phyloP scores from a whole-genome alignment of 352 stramenopile genomes.

The Phytophthora constricta region DNA sequence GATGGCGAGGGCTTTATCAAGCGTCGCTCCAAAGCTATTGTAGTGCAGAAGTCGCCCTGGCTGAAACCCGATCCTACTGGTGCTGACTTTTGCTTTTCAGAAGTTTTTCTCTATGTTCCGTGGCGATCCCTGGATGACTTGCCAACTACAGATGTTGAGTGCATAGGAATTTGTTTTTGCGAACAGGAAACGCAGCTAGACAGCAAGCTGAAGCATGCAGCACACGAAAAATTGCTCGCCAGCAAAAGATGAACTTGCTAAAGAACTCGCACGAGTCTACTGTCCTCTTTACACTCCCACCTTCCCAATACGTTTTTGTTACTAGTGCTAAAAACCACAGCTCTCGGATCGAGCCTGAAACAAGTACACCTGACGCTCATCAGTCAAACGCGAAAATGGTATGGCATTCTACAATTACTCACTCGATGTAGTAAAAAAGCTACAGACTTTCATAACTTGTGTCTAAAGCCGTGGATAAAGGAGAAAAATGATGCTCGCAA shows the following conservation, averaged over 20 bases:
- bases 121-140: not conserved
- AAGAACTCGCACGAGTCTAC: not conserved
- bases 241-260: not conserved
- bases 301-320: not conserved
- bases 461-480: not conserved
- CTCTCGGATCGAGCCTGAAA: not conserved
- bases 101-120: conserved; percentile 1
- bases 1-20: not conserved
- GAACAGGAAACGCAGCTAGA: not conserved
- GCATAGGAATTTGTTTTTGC: not conserved
- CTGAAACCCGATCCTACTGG: not conserved
- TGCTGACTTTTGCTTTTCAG: not conserved
- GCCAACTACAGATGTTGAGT: not conserved
- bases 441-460: not conserved
- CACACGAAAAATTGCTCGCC: not conserved
- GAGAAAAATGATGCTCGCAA: too few species aligned
- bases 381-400: not conserved
- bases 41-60: not conserved
- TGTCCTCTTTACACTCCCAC: not conserved
- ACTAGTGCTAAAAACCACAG: not conserved
- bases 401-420: not conserved
- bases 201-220: not conserved
- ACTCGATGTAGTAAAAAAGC: not conserved
- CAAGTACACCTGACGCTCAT: not conserved
- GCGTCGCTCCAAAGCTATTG: not conserved